phyloP scores from a whole-genome alignment of 768 basidiomycete species.

The Russula abietina region DNA sequence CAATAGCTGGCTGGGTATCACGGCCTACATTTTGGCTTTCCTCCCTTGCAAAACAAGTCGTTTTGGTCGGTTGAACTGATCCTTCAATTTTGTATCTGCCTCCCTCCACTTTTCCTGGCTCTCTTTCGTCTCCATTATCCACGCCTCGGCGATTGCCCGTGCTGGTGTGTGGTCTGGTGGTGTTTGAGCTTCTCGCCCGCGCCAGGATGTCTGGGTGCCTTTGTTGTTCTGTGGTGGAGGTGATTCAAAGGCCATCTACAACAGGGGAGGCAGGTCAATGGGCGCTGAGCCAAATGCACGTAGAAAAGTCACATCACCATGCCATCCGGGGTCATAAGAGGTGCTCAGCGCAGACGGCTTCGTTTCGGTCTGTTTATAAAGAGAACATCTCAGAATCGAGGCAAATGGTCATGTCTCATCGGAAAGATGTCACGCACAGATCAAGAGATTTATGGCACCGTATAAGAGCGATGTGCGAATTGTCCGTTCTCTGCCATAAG shows the following conservation, averaged over 20 bases:
- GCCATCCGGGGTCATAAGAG: constrained; percentile 21
- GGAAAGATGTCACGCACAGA: constrained; percentile 25
- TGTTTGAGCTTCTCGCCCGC: constrained; percentile 13
- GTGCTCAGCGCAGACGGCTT: constrained; percentile 12
- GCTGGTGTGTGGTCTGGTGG: constrained; percentile 39
- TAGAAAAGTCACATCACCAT: constrained; percentile 15
- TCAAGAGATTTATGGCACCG: constrained; percentile 26
- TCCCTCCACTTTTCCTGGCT: constrained; percentile 56
- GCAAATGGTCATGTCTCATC: constrained; percentile 22
- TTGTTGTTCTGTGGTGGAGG: constrained; percentile 23
- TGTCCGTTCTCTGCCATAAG: constrained; percentile 24
- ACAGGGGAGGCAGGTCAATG: not conserved
- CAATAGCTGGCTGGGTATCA: constrained; percentile 14
- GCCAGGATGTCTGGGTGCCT: constrained; percentile 20
- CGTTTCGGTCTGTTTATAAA: constrained; percentile 24
- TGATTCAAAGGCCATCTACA: constrained; percentile 26
- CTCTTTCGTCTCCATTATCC: constrained; percentile 57
- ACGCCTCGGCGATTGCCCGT: constrained; percentile 61
- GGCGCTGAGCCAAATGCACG: not conserved
- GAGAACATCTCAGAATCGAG: constrained; percentile 21
- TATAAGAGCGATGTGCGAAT: constrained; percentile 24
- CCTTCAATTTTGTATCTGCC: constrained; percentile 43
- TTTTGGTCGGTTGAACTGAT: constrained; percentile 47
- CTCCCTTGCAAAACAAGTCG: constrained; percentile 34
- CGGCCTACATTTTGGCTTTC: constrained; percentile 25